phyloP scores from a whole-genome alignment of 257 asterid genomes.

The Salvia miltiorrhiza region DNA sequence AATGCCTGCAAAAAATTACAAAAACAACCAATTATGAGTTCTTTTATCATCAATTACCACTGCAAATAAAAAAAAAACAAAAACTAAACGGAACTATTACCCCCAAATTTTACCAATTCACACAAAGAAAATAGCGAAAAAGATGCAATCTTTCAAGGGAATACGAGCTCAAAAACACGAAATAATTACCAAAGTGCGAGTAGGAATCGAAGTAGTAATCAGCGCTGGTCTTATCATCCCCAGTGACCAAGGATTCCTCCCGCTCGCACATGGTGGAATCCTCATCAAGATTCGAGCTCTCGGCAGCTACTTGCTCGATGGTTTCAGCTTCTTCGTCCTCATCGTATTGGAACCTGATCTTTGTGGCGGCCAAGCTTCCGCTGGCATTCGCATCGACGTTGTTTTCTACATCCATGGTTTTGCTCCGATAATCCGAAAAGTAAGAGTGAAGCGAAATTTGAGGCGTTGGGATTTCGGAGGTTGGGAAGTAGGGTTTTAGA shows the following conservation, averaged over 20 bases:
- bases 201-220: slow-evolving; percentile 97
- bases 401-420: slow-evolving; percentile 24
- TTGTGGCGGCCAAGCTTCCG: slow-evolving; percentile 11
- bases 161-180: neutral
- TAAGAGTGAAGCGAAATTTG: neutral
- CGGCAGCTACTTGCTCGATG: slow-evolving; percentile 50
- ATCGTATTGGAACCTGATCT: slow-evolving; percentile 34
- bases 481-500: slow-evolving; percentile 27
- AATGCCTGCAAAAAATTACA: slow-evolving; percentile 64
- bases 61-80: neutral
- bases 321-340: slow-evolving; percentile 38
- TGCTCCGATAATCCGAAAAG: neutral
- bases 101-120: neutral
- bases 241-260: slow-evolving; percentile 26
- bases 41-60: neutral
- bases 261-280: no score
- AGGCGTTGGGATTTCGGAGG: neutral
- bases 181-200: slow-evolving; percentile 75
- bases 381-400: slow-evolving; percentile 4
- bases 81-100: no score
- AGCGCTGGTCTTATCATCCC: slow-evolving; percentile 81
- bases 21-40: slow-evolving; percentile 15
- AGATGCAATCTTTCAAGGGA: neutral
- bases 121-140: neutral
- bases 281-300: slow-evolving; percentile 58